Base-by-base conservation (phyloP, 768 basidiomycete species). In the Boletus tomentosulus region DNA sequence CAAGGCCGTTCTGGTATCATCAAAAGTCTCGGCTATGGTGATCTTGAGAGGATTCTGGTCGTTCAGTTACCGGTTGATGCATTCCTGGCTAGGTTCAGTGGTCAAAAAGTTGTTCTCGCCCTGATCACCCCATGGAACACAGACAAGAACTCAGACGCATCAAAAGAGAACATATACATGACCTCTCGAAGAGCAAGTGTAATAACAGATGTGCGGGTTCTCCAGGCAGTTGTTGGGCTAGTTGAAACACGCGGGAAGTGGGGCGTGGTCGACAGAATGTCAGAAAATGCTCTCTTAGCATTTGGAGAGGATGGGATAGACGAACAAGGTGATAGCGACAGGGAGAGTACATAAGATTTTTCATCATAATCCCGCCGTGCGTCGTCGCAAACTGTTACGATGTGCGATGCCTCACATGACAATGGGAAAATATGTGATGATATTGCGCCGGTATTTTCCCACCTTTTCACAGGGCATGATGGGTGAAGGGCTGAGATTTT, bases 191-290 rank as follows among this genome's bases (percentile, higher is more conserved):
- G 19, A 28, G 39, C 19, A 24, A 43, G 41, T 9, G 35, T 62
- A 10, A 49, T 66, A 19, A 55, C 43, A 11, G 62, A 65, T 50
- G 24, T 65, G 6, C 22, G 46, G 8, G 50, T 37, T 16, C 51
- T 65, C 9, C 22, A 48, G 11, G 55, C 46, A 12, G 59, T 56
- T 6, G 61, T 64, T 16, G 63, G 64, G 8, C 50, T 61, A 4
- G 48, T 64, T 34, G 13, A 51, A 22, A 47, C 48, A 11, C 38
- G 48, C 10, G 53, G 51, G 11, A 55, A 47, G 34, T 66, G 62
- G 62, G 39, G 46, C 1, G 58, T 66, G 4, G 46, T 66, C 22
- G 63, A 66, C 41, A 25, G 61, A 22, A 57, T 27, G 27, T 27
- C 27, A 27, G 27, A 27, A 6, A 27, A 27, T 6, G 6, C 27